Percentiles rank a stretch among this genome's conserved stretches.
phyloP scores from a whole-genome alignment of 768 basidiomycete species.

The Naganishia randhawae region DNA sequence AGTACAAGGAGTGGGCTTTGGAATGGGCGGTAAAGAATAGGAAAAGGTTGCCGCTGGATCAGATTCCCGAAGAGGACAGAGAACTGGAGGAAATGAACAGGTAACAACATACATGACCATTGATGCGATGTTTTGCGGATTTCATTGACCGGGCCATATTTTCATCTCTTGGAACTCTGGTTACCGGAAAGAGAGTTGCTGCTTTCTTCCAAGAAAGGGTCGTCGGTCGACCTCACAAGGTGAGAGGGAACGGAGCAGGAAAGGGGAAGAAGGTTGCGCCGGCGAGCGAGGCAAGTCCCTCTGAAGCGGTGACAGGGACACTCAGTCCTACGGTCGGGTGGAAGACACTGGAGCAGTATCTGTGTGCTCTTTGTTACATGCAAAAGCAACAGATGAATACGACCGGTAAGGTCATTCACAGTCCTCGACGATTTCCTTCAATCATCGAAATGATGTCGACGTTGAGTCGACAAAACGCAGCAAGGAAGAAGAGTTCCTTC shows the following conservation, averaged over 20 bases:
- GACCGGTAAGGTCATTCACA: background rate
- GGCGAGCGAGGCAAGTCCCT: background rate
- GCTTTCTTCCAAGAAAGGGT: background rate
- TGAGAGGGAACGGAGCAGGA: background rate
- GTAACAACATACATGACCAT: background rate
- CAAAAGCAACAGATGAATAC: constrained; percentile 1
- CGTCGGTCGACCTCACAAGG: background rate
- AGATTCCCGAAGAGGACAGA: background rate
- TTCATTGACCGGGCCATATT: background rate
- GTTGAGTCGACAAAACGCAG: constrained; percentile 1
- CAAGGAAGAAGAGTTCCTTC: constrained; percentile 1
- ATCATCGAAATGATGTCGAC: constrained; percentile 9
- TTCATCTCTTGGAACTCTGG: background rate
- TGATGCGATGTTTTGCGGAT: background rate
- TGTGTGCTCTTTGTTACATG: background rate
- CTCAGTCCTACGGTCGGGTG: background rate
- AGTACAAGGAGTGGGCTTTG: too few relatives aligned
- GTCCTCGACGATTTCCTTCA: background rate
- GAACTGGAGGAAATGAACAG: background rate
- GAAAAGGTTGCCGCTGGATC: background rate
- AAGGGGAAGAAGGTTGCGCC: background rate
- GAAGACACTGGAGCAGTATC: background rate
- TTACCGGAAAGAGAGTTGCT: background rate
- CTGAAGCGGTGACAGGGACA: background rate
- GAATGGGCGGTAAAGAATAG: background rate